Conservation (phyloP, 768 basidiomycete genomes). For the Suillus subaureus region DNA sequence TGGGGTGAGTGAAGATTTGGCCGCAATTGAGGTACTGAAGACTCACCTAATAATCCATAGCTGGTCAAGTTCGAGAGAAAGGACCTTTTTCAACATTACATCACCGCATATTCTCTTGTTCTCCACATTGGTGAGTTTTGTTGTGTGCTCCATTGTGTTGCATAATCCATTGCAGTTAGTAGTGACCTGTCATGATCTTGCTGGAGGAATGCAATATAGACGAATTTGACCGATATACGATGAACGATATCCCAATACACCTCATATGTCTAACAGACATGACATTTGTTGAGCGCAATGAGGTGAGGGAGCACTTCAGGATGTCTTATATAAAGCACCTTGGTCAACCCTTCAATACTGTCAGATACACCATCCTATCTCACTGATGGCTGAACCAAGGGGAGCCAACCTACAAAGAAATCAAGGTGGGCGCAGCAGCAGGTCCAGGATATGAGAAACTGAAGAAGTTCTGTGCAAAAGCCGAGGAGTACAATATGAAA, state of each 20-base stretch:
- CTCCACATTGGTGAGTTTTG: neutral
- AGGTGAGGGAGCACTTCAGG: neutral
- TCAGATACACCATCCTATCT: constrained; percentile 12
- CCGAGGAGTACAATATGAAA: neutral
- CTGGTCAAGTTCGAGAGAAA: neutral
- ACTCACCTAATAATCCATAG: neutral
- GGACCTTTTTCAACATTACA: neutral
- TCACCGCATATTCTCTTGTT: neutral
- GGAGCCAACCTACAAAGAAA: constrained; percentile 5
- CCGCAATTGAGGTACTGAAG: neutral
- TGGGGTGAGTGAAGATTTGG: neutral
- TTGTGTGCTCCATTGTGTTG: neutral
- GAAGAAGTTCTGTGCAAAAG: neutral
- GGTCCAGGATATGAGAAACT: constrained; percentile 3
- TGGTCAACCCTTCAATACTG: neutral
- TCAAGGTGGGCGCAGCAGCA: neutral
- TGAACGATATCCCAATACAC: neutral
- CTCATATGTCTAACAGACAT: neutral
- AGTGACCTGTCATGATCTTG: neutral
- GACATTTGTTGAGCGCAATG: neutral
- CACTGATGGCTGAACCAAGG: constrained; percentile 12
- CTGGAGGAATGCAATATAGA: neutral
- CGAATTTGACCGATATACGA: neutral
- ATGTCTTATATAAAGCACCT: neutral
- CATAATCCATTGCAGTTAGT: neutral